Evolutionary conservation across 2,329 filamentous ascomycete species (phyloP), one percentile per base, ranked within the genome.

Genomic region (Pseudocercospora ulei): DNA sequence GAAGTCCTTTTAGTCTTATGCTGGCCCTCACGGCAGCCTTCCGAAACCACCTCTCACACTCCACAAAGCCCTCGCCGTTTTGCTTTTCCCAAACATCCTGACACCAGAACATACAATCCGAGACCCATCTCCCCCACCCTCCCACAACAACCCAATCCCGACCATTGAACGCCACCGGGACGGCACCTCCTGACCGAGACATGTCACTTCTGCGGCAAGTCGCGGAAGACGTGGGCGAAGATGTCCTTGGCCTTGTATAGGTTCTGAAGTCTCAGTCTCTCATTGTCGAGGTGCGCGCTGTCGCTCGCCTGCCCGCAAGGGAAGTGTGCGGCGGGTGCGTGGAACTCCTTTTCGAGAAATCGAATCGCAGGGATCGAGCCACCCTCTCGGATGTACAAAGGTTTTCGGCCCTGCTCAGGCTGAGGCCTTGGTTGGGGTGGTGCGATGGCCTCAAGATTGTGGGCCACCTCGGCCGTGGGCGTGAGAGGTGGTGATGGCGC

Each of bases 291-390:
- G 72, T 98, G 90, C 11, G 88, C 90, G 35, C 80, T 79, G 56
- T 98, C 90, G 53, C 84, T 95, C 7, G 88, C 86, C 62, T 95
- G 87, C 0, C 92, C 92, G 56, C 87, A 95, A 0, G 90, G 92
- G 20, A 98, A 64, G 61, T 96, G 87, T 0, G 88, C 88, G 0
- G 90, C 88, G 0, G 87, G 86, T 0, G 90, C 90, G 2, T 73
- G 72, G 57, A 96, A 95, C 54, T 93, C 85, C 65, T 94, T 94
- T 61, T 96, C 88, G 23, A 96, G 59, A 57, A 96, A 96, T 4
- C 90, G 70, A 40, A 96, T 96, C 0, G 84, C 84, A 0, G 90
- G 90, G 51, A 98, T 98, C 0, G 82, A 92, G 3, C 90, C 90
- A 7, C 90, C 90, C 63, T 98, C 90, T 6, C 90, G 76, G 51